A percentile compares a stretch with the other conserved stretches of the same genome.
Evolutionary conservation across 2,329 filamentous ascomycete species (phyloP).

Genomic region (Monosporascus ibericus): DNA sequence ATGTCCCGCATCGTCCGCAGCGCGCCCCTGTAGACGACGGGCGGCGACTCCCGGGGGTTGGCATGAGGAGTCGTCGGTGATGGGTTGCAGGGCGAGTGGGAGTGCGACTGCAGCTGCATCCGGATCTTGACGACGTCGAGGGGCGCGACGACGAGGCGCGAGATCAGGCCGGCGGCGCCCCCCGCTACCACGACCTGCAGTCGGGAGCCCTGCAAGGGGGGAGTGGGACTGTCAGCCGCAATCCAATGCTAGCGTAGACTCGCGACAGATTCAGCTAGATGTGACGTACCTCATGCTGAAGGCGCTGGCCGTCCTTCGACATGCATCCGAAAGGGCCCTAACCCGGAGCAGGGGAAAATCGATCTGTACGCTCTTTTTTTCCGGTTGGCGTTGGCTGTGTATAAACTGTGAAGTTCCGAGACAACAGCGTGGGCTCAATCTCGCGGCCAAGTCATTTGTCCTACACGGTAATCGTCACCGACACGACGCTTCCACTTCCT

Average conservation of each 20-base stretch:
- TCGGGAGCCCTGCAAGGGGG: conserved; percentile 40
- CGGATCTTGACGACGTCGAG: conserved; percentile 98
- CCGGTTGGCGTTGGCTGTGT: background rate
- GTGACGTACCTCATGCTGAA: conserved; percentile 52
- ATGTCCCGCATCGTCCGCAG: conserved; percentile 72
- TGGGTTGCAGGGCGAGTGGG: conserved; percentile 61
- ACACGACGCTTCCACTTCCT: too few species aligned
- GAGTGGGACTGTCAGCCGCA: background rate
- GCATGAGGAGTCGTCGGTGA: conserved; percentile 23
- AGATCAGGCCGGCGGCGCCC: conserved; percentile 73
- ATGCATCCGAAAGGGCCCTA: conserved; percentile 33
- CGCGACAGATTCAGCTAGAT: background rate
- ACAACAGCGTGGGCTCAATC: background rate
- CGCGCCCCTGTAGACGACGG: conserved; percentile 63
- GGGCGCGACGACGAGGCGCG: conserved; percentile 88
- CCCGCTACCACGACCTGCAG: conserved; percentile 52
- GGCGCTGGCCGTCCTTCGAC: conserved; percentile 37
- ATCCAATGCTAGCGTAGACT: background rate
- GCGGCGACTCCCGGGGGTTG: conserved; percentile 36
- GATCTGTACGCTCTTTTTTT: background rate
- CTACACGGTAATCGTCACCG: background rate
- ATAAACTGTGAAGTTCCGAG: background rate
- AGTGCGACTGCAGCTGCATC: conserved; percentile 86
- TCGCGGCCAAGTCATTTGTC: background rate
- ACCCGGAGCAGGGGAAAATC: conserved; percentile 13